A percentile compares a stretch with the other conserved stretches of the same genome.
phyloP scores from a whole-genome alignment of 2,329 filamentous ascomycete species.

The Aureobasidium sp. region DNA sequence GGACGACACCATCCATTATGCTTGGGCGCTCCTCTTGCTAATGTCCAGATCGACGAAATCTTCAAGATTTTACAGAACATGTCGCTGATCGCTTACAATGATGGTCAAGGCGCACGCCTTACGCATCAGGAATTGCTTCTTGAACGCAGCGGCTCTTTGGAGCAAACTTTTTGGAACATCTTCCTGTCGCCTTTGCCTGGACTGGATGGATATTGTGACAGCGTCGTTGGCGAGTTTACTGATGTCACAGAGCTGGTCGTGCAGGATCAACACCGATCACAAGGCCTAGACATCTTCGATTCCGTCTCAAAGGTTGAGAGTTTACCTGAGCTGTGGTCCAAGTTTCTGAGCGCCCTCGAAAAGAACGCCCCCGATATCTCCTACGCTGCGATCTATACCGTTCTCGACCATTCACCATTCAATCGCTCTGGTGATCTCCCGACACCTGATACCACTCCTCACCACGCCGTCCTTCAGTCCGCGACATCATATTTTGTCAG shows the following conservation, averaged over 20 bases:
- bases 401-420: conserved; percentile 16
- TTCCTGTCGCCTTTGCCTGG: conserved; percentile 23
- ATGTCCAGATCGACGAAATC: background rate
- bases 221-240: conserved; percentile 16
- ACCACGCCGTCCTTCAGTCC: background rate
- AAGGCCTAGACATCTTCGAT: conserved; percentile 10
- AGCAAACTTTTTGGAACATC: conserved; percentile 26
- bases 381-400: conserved; percentile 18
- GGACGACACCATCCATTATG: conserved; percentile 16
- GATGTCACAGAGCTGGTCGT: conserved; percentile 15
- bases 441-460: background rate
- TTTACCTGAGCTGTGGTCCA: conserved; percentile 14
- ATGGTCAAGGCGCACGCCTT: conserved; percentile 20
- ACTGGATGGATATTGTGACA: conserved; percentile 13
- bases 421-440: conserved; percentile 14
- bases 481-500: background rate
- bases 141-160: conserved; percentile 22
- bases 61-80: background rate
- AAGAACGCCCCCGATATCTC: conserved; percentile 7
- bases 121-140: conserved; percentile 21
- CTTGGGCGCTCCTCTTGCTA: background rate
- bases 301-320: background rate
- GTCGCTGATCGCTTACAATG: conserved; percentile 19
- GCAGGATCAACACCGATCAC: conserved; percentile 5
- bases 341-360: conserved; percentile 11